phyloP scores from a whole-genome alignment of 148 eudicot species.

The Euryodendron excelsum region DNA sequence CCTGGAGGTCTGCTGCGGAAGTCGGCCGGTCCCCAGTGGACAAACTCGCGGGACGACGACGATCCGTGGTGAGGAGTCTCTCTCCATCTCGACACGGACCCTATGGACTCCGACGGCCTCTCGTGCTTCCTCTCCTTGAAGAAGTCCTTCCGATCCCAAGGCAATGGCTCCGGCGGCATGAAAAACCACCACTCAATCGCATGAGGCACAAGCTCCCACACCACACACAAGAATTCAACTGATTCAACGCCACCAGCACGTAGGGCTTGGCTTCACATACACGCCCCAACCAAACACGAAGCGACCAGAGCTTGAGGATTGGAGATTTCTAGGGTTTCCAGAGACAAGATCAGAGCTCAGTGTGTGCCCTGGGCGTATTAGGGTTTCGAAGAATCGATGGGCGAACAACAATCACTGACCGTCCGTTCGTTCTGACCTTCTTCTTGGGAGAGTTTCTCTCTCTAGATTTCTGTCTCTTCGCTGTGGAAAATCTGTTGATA shows the following conservation, averaged over 20 bases:
- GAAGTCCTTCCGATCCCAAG: conserved; percentile 76
- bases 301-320: neutral
- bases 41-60: conserved; percentile 28
- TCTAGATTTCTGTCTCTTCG: neutral
- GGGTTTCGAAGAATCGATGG: neutral
- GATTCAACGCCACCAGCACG: neutral
- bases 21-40: conserved; percentile 47
- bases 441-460: neutral
- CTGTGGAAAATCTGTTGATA: neutral
- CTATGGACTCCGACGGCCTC: conserved; percentile 31
- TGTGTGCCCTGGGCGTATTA: neutral
- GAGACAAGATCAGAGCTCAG: neutral
- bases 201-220: conserved; percentile 14
- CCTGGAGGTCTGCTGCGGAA: conserved; percentile 48
- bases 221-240: too few species aligned
- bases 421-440: neutral
- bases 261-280: neutral
- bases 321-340: conserved; percentile 9
- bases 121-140: conserved; percentile 58
- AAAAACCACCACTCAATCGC: conserved; percentile 37
- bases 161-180: conserved; percentile 89
- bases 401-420: neutral
- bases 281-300: neutral
- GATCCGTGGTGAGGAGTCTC: conserved; percentile 43
- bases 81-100: conserved; percentile 43